Conservation (phyloP, 192 early-diverging fungal genomes). For the Gryganskiella cystojenkinii region DNA sequence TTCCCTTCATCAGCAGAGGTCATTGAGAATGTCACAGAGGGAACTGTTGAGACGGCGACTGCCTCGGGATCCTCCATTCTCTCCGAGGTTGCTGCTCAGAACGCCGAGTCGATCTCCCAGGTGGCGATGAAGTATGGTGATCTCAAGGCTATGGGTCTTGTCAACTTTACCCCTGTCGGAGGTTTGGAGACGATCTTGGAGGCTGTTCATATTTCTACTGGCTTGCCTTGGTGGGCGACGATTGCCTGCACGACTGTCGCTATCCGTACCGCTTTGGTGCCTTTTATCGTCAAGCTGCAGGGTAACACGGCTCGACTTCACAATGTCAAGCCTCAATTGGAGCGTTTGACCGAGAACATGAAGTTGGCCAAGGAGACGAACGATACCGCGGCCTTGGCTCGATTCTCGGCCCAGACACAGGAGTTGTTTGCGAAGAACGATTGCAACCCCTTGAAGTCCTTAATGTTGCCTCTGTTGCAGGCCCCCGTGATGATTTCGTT, state of each 20-base stretch:
- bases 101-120: constrained; percentile 55
- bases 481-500: constrained; percentile 85
- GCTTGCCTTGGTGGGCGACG: constrained; percentile 95
- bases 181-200: constrained; percentile 79
- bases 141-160: constrained; percentile 84
- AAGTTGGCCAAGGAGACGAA: constrained; percentile 62
- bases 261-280: constrained; percentile 76
- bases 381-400: constrained; percentile 65
- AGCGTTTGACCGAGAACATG: constrained; percentile 74
- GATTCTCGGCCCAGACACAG: constrained; percentile 51
- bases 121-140: constrained; percentile 86
- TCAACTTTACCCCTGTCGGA: constrained; percentile 77
- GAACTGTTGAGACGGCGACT: constrained; percentile 19
- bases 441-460: constrained; percentile 70
- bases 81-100: constrained; percentile 41
- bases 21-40: constrained; percentile 38
- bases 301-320: constrained; percentile 73
- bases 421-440: constrained; percentile 77
- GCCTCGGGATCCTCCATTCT: constrained; percentile 21
- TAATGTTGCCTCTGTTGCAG: constrained; percentile 74
- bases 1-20: constrained; percentile 44
- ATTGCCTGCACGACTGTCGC: constrained; percentile 76
- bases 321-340: constrained; percentile 78
- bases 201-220: constrained; percentile 80
- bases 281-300: constrained; percentile 78